phyloP scores from a whole-genome alignment of 495 filamentous ascomycete species.

The Penicillium turbatum region DNA sequence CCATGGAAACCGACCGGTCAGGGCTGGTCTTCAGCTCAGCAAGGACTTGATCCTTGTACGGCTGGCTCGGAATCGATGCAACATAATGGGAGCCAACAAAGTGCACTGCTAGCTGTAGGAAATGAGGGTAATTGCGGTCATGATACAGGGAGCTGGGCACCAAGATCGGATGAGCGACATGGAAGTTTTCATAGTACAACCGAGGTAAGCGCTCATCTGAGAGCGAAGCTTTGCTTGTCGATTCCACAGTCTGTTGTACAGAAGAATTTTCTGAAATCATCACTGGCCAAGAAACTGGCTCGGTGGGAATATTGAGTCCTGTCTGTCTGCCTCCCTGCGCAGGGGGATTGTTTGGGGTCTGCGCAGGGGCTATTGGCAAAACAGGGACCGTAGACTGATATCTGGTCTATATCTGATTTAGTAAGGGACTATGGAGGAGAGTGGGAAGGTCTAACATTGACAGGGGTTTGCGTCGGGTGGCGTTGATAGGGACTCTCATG shows the following conservation, averaged over 20 bases:
- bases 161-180: conserved; percentile 38
- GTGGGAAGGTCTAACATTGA: conserved; percentile 9
- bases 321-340: conserved; percentile 9
- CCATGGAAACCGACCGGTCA: conserved; percentile 32
- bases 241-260: conserved; percentile 8
- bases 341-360: conserved; percentile 18
- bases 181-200: conserved; percentile 40
- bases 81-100: conserved; percentile 40
- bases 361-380: conserved; percentile 4
- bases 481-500: conserved; percentile 16
- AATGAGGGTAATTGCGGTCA: conserved; percentile 34
- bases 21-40: conserved; percentile 24
- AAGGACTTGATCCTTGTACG: conserved; percentile 24
- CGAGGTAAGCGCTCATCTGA: conserved; percentile 34
- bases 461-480: conserved; percentile 8
- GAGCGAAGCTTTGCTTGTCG: conserved; percentile 17
- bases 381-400: conserved; percentile 4
- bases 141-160: conserved; percentile 32
- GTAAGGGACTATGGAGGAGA: neutral
- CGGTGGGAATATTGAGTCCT: conserved; percentile 10
- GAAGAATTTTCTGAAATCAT: conserved; percentile 13
- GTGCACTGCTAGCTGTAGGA: conserved; percentile 33
- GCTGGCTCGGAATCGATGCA: conserved; percentile 16
- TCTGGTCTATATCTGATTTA: neutral
- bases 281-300: conserved; percentile 26